Percentiles rank a stretch among this genome's conserved stretches.
These are phyloP conservation scores for Linnemannia zychae DNA, from an alignment of 192 early-diverging fungal species.

Conservation along the genomic window DNA sequence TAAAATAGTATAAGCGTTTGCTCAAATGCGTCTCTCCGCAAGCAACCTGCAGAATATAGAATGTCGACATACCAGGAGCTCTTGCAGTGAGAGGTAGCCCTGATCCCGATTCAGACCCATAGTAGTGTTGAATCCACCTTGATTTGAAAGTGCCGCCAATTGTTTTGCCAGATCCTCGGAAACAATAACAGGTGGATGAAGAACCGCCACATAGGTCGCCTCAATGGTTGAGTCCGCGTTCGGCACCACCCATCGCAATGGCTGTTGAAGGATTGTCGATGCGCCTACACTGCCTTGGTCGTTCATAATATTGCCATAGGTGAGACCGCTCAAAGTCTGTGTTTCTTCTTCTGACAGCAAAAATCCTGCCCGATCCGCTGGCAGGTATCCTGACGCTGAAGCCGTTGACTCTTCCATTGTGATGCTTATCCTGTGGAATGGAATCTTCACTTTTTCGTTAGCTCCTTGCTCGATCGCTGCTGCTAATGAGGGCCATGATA, in stretches of 20 bases:
- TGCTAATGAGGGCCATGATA: constrained; percentile 43
- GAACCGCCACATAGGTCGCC: constrained; percentile 44
- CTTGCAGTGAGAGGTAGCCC: constrained; percentile 49
- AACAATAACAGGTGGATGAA: constrained; percentile 55
- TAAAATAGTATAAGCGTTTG: background rate
- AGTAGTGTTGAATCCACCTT: constrained; percentile 46
- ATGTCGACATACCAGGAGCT: constrained; percentile 23
- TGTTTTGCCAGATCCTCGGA: constrained; percentile 51
- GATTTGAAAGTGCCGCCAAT: constrained; percentile 43
- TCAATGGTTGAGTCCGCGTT: constrained; percentile 25
- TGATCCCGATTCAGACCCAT: constrained; percentile 41
- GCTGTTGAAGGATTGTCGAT: constrained; percentile 41
- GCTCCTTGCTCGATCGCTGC: constrained; percentile 52
- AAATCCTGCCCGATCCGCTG: constrained; percentile 25
- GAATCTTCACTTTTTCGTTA: constrained; percentile 45
- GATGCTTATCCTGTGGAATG: constrained; percentile 48
- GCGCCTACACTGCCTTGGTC: constrained; percentile 46
- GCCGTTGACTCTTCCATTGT: constrained; percentile 45
- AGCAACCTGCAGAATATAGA: background rate
- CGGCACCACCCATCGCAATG: constrained; percentile 40
- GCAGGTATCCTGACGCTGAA: constrained; percentile 30
- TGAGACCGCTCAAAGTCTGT: constrained; percentile 15
- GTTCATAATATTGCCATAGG: constrained; percentile 52
- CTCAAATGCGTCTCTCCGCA: background rate
- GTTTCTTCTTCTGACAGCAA: constrained; percentile 37